Percentiles rank a stretch among this genome's conserved stretches.
phyloP scores from a whole-genome alignment of 2,329 filamentous ascomycete species.

The Drechslerella coelobrocha region DNA sequence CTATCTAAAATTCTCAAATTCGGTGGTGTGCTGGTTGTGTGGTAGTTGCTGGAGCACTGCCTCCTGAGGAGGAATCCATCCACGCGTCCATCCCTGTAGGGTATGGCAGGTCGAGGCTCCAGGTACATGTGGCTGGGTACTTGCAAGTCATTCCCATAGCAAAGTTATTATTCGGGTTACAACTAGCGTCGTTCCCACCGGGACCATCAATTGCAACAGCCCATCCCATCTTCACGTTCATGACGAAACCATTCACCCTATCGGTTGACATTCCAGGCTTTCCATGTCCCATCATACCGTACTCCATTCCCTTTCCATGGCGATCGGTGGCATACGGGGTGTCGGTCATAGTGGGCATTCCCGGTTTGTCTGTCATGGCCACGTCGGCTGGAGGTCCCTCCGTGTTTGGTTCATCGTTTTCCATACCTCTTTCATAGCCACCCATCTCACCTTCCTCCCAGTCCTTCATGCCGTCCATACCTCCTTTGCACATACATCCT shows the following conservation, averaged over 20 bases:
- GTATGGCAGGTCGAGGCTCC: constrained; percentile 11
- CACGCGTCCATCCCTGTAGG: too few species aligned
- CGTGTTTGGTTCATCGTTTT: too few species aligned
- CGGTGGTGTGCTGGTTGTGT: too few species aligned
- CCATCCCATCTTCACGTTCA: constrained; percentile 18
- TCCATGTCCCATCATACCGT: background rate
- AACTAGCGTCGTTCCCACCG: background rate
- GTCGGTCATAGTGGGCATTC: background rate
- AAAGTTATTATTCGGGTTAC: background rate
- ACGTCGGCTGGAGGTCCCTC: background rate
- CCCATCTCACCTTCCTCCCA: background rate
- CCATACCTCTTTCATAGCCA: background rate
- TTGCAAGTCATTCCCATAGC: background rate
- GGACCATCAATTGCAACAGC: constrained; percentile 20
- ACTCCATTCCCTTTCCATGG: background rate
- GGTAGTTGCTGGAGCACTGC: too few species aligned
- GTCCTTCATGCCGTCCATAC: background rate
- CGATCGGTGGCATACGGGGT: background rate
- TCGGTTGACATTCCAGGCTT: too few species aligned
- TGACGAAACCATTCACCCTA: constrained; percentile 18
- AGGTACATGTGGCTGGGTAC: background rate
- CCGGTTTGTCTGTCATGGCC: background rate
- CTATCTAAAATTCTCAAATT: too few species aligned
- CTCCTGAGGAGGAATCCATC: too few species aligned
- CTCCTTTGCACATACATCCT: background rate